Conservation (phyloP, 225 moss, liverwort and hornwort species). For the Sphagnum tenellum region DNA sequence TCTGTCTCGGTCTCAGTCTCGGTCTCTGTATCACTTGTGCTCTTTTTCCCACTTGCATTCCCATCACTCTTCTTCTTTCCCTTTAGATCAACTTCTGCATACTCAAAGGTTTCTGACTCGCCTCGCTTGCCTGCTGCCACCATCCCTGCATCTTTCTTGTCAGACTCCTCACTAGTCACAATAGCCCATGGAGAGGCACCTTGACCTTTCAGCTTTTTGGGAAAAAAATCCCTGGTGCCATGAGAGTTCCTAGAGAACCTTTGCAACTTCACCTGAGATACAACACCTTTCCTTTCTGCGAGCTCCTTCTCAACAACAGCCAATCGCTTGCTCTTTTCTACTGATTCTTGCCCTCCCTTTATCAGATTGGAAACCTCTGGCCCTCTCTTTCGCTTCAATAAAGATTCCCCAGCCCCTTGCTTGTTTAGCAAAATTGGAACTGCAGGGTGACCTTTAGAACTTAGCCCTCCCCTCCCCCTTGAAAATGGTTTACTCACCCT, state of each 20-base stretch:
- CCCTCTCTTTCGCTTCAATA: background rate
- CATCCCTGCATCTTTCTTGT: background rate
- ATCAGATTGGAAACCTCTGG: background rate
- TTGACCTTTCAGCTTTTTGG: background rate
- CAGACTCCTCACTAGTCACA: too few species aligned
- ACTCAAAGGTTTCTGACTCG: too few species aligned
- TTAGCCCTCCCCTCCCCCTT: background rate
- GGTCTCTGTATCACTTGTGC: background rate
- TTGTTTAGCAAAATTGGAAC: background rate
- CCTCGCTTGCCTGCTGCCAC: too few species aligned
- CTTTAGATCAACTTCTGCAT: too few species aligned
- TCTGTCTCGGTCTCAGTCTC: conserved; percentile 1
- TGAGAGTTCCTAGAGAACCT: background rate
- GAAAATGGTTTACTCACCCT: background rate
- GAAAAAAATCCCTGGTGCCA: background rate
- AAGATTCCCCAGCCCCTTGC: background rate
- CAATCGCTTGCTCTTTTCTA: background rate
- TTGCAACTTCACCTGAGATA: background rate
- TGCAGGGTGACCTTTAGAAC: background rate
- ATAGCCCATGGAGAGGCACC: background rate
- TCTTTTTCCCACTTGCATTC: background rate
- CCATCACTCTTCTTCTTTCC: too few species aligned
- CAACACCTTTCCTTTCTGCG: background rate
- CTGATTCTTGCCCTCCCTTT: background rate
- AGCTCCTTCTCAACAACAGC: conserved; percentile 1